Conservation (phyloP, 1,139 yeast genomes). For the Blastobotrys raffinosifermentans region DNA sequence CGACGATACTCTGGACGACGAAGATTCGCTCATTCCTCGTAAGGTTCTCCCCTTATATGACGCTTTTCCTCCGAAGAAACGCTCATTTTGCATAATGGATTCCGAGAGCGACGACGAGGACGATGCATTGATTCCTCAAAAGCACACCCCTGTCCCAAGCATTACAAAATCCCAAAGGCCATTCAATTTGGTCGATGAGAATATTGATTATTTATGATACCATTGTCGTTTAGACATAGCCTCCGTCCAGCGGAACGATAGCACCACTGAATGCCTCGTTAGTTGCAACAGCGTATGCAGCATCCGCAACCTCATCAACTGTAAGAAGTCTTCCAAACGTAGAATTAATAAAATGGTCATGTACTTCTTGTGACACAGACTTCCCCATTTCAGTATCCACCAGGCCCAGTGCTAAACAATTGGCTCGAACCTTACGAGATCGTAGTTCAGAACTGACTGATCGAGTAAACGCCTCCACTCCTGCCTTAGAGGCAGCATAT, state of each 20-base stretch:
- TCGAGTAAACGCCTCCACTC: slow-evolving; percentile 55
- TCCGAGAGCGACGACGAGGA: background rate
- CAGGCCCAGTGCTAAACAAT: slow-evolving; percentile 68
- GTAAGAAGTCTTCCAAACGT: slow-evolving; percentile 28
- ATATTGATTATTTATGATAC: background rate
- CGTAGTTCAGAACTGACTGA: slow-evolving; percentile 60
- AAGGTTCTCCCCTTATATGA: no score
- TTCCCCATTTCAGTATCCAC: slow-evolving; percentile 68
- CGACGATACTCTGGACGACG: no score
- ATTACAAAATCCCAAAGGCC: no score
- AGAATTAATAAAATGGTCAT: slow-evolving; percentile 14
- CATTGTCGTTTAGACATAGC: slow-evolving; percentile 1
- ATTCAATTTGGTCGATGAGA: background rate
- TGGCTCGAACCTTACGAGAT: slow-evolving; percentile 47
- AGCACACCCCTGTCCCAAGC: no score
- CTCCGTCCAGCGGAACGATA: slow-evolving; percentile 5
- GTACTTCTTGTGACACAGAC: slow-evolving; percentile 14
- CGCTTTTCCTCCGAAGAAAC: no score
- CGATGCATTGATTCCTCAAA: background rate
- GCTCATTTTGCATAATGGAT: no score
- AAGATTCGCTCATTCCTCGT: no score
- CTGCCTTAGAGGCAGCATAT: slow-evolving; percentile 80
- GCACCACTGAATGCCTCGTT: slow-evolving; percentile 9
- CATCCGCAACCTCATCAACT: slow-evolving; percentile 31
- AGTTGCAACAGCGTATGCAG: slow-evolving; percentile 29